Percentiles rank a stretch among this genome's conserved stretches.
Evolutionary conservation across 345 rosid species (phyloP).

Genomic region (Rubroshorea leprosula): DNA sequence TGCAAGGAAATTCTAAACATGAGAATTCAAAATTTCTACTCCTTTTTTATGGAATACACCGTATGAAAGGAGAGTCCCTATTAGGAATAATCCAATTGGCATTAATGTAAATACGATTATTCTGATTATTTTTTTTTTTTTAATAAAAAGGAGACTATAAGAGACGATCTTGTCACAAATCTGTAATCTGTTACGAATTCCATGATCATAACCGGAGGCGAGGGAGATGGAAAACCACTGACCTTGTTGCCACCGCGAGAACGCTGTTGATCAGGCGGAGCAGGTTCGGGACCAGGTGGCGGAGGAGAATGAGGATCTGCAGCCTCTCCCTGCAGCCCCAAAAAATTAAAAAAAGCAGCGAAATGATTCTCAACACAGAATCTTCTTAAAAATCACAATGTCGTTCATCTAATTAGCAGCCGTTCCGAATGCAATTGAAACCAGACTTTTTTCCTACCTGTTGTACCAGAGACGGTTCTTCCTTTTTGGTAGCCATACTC

Average conservation of each 20-base stretch:
- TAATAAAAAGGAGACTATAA: too few relatives aligned
- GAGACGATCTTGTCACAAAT: not conserved
- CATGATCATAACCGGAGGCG: not conserved
- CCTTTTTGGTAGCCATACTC: constrained; percentile 46
- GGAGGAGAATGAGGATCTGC: constrained; percentile 29
- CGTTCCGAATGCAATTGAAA: not conserved
- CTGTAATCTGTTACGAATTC: not conserved
- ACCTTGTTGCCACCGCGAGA: constrained; percentile 53
- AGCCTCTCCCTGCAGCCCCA: constrained; percentile 34
- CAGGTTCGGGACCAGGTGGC: constrained; percentile 22
- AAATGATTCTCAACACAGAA: not conserved
- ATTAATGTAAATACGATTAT: too few relatives aligned
- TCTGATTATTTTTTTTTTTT: not conserved
- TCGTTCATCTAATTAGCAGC: too few relatives aligned
- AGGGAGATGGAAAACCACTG: constrained; percentile 1
- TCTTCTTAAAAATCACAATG: constrained; percentile 8
- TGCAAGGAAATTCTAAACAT: constrained; percentile 26
- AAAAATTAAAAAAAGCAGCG: not conserved
- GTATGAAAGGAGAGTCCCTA: constrained; percentile 1
- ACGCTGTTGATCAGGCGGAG: constrained; percentile 25
- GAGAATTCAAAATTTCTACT: constrained; percentile 2
- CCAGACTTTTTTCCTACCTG: constrained; percentile 6
- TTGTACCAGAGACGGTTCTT: constrained; percentile 24
- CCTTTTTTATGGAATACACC: not conserved
- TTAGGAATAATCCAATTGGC: not conserved